Evolutionary conservation across 805 yeast species (phyloP).

Genomic region (Sugiyamaella smithiae): DNA sequence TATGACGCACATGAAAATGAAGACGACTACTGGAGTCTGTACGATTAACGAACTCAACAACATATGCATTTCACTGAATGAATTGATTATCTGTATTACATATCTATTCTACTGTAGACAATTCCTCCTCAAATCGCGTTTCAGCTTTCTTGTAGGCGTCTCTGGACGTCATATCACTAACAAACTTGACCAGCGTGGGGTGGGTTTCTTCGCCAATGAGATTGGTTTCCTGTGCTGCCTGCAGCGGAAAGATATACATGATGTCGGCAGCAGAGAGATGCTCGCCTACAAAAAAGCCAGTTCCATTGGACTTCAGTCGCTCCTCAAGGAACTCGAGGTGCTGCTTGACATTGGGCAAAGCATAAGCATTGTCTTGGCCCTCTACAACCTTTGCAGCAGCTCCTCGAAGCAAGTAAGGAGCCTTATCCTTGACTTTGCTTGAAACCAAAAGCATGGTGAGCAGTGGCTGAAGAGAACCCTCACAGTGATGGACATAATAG

Average conservation of each 20-base stretch:
- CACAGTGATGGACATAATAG: conserved; percentile 56
- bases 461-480: conserved; percentile 57
- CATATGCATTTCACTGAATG: too few relatives aligned
- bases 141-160: too few relatives aligned
- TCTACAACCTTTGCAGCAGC: conserved; percentile 38
- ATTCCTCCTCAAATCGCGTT: too few relatives aligned
- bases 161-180: conserved; percentile 25
- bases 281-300: conserved; percentile 60
- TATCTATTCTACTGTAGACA: background rate
- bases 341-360: conserved; percentile 44
- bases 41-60: conserved; percentile 8
- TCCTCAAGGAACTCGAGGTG: conserved; percentile 44
- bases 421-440: conserved; percentile 37
- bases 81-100: too few relatives aligned
- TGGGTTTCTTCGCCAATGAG: conserved; percentile 19
- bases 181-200: conserved; percentile 29
- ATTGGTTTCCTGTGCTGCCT: background rate
- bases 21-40: conserved; percentile 18
- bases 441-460: conserved; percentile 39
- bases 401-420: conserved; percentile 41
- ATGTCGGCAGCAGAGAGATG: conserved; percentile 62
- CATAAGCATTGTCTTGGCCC: conserved; percentile 48
- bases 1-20: conserved; percentile 10
- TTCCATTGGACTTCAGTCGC: conserved; percentile 40
- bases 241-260: conserved; percentile 48